Percentiles rank a stretch among this genome's conserved stretches.
Evolutionary conservation across 1,139 yeast genomes (phyloP).

Genomic region (Hyphopichia buzzinii): DNA sequence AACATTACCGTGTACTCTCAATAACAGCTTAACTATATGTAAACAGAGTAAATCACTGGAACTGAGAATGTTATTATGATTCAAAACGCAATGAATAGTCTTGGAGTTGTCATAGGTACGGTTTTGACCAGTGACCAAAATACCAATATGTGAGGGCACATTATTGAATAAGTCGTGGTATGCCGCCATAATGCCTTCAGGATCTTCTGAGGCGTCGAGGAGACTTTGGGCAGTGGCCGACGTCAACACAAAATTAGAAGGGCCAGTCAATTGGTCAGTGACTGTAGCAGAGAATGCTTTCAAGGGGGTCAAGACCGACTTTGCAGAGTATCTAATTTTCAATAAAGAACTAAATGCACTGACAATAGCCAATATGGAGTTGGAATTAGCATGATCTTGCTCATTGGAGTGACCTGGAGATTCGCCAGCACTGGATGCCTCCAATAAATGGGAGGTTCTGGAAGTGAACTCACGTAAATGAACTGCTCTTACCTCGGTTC

Average conservation of each 20-base stretch:
- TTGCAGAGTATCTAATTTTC: constrained; percentile 50
- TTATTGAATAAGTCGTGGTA: constrained; percentile 25
- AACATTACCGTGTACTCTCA: neutral
- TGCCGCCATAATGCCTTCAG: constrained; percentile 8
- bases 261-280: constrained; percentile 28
- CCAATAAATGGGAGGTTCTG: constrained; percentile 65
- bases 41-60: constrained; percentile 33
- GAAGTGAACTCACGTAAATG: constrained; percentile 61
- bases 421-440: constrained; percentile 44
- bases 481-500: constrained; percentile 46
- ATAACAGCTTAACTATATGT: constrained; percentile 14
- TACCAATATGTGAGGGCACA: constrained; percentile 30
- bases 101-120: constrained; percentile 8
- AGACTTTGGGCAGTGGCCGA: constrained; percentile 5
- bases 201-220: constrained; percentile 15
- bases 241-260: constrained; percentile 12
- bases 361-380: constrained; percentile 51
- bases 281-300: constrained; percentile 27
- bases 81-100: constrained; percentile 24
- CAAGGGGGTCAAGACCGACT: constrained; percentile 49
- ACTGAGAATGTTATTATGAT: constrained; percentile 33
- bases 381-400: constrained; percentile 26
- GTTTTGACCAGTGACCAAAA: constrained; percentile 16
- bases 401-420: constrained; percentile 11
- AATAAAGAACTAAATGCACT: constrained; percentile 53